Evolutionary conservation across 2,329 filamentous ascomycete species (phyloP).

Genomic region (Colletotrichum caudatum): DNA sequence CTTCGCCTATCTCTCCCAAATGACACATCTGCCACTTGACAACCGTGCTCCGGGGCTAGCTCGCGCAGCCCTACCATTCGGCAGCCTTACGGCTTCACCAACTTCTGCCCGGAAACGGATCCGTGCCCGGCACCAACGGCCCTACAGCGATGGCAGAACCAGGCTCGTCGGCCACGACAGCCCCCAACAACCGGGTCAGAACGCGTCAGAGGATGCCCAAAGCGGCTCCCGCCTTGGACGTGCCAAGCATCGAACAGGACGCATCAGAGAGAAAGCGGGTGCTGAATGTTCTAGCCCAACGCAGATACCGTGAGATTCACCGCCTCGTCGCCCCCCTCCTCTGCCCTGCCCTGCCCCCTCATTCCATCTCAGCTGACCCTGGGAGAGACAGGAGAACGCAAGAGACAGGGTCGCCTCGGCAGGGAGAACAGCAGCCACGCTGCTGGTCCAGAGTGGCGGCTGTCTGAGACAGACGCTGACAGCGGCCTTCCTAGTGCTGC

Average conservation of each 20-base stretch:
- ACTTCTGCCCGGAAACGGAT: background rate
- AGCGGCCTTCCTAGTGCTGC: background rate
- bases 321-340: background rate
- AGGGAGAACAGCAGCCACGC: constrained; percentile 20
- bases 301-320: constrained; percentile 60
- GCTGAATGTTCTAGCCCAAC: constrained; percentile 66
- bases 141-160: constrained; percentile 9
- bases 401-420: constrained; percentile 42
- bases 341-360: background rate
- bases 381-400: constrained; percentile 46
- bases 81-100: background rate
- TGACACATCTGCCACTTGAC: background rate
- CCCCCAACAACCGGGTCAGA: constrained; percentile 23
- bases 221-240: constrained; percentile 53
- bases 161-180: background rate
- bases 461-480: constrained; percentile 22
- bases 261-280: constrained; percentile 65
- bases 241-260: constrained; percentile 63
- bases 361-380: constrained; percentile 20
- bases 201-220: constrained; percentile 57
- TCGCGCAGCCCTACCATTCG: background rate
- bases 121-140: background rate
- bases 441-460: background rate
- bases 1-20: background rate
- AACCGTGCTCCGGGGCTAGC: background rate